Evolutionary conservation across 805 yeast genomes (phyloP).

Genomic region (Zygotorulaspora danielsina): DNA sequence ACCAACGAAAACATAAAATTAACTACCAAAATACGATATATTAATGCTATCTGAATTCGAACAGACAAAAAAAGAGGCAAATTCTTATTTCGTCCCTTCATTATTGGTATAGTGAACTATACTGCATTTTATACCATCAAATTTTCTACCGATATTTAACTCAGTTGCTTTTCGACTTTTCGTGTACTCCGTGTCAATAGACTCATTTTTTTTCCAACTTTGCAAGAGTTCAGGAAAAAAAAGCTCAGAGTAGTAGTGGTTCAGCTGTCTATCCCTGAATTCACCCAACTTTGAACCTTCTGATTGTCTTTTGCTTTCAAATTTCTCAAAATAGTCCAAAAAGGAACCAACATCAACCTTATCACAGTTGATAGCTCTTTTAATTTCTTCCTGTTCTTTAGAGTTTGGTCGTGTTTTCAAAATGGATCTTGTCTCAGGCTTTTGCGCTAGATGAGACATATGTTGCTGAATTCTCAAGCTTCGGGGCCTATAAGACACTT

Average conservation of each 20-base stretch:
- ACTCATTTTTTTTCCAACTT: slow-evolving; percentile 2
- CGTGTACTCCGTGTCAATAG: slow-evolving; percentile 16
- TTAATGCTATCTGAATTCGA: too few relatives aligned
- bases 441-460: not conserved
- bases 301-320: slow-evolving; percentile 35
- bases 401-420: slow-evolving; percentile 37
- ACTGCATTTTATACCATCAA: slow-evolving; percentile 8
- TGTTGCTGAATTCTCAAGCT: not conserved
- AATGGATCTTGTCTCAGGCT: slow-evolving; percentile 32
- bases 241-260: slow-evolving; percentile 34
- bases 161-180: slow-evolving; percentile 23
- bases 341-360: slow-evolving; percentile 38
- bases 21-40: too few relatives aligned
- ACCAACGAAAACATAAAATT: slow-evolving; percentile 1
- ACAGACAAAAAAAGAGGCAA: too few relatives aligned
- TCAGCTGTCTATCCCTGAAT: slow-evolving; percentile 39
- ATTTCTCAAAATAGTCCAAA: slow-evolving; percentile 35
- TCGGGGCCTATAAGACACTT: not conserved
- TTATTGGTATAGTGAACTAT: too few relatives aligned
- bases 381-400: slow-evolving; percentile 36
- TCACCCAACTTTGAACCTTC: slow-evolving; percentile 35
- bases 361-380: slow-evolving; percentile 40
- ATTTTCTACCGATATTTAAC: slow-evolving; percentile 17
- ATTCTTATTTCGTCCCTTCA: too few relatives aligned
- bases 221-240: slow-evolving; percentile 18